Conservation (phyloP, 345 rosid genomes). For the Lepidium aucheri region DNA sequence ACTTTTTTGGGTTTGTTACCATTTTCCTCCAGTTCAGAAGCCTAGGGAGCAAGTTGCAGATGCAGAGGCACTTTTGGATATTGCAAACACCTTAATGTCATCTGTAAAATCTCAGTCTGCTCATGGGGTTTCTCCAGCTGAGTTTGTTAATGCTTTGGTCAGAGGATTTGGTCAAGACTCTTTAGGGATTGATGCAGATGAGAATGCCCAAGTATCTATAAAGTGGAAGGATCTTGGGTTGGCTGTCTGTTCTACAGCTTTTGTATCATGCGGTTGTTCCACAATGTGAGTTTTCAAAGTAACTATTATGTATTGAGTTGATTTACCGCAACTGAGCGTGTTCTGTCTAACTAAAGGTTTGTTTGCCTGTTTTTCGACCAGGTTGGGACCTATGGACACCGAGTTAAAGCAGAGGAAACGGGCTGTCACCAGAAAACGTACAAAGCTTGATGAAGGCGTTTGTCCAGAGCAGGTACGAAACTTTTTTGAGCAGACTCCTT, state of each 20-base stretch:
- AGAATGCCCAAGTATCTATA: slow-evolving; percentile 34
- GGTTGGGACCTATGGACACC: slow-evolving; percentile 90
- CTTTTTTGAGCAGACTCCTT: neutral
- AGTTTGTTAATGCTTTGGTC: slow-evolving; percentile 48
- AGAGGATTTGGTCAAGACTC: slow-evolving; percentile 40
- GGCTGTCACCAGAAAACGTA: slow-evolving; percentile 33
- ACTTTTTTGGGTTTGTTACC: neutral
- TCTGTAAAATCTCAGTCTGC: slow-evolving; percentile 63
- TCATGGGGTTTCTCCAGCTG: slow-evolving; percentile 55
- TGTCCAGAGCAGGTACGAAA: slow-evolving; percentile 68
- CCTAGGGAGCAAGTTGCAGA: slow-evolving; percentile 94
- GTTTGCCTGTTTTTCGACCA: slow-evolving; percentile 6
- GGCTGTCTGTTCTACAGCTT: slow-evolving; percentile 45
- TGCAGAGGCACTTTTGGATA: slow-evolving; percentile 79
- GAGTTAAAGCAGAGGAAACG: slow-evolving; percentile 63
- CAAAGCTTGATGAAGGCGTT: slow-evolving; percentile 46
- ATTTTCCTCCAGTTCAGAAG: slow-evolving; percentile 43
- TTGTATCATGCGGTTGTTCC: slow-evolving; percentile 44
- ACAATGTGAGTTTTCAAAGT: slow-evolving; percentile 60
- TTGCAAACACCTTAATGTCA: slow-evolving; percentile 54
- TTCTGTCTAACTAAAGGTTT: neutral
- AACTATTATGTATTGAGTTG: neutral
- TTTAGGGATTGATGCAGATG: slow-evolving; percentile 28
- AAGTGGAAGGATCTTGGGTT: slow-evolving; percentile 73
- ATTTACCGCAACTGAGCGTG: neutral